phyloP scores from a whole-genome alignment of 768 basidiomycete species.

The Kwoniella sp. region DNA sequence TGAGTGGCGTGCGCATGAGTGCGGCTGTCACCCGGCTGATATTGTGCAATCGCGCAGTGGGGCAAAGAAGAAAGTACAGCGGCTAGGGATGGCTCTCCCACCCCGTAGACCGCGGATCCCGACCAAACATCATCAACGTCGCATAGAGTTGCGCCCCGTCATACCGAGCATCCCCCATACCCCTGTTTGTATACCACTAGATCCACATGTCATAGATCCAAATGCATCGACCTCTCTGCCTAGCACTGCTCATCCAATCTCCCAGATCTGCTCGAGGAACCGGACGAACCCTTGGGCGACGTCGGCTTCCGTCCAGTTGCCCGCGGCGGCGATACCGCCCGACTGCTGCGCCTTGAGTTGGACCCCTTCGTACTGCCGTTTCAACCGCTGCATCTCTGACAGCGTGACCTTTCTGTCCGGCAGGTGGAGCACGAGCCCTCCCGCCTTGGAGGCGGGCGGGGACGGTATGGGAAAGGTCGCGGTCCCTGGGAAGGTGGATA shows the following conservation, averaged over 20 bases:
- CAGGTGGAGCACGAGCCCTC: constrained; percentile 56
- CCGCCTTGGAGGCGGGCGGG: constrained; percentile 50
- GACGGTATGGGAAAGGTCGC: constrained; percentile 57
- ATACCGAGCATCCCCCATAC: constrained; percentile 2
- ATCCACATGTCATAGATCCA: neutral
- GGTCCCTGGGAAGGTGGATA: constrained; percentile 54
- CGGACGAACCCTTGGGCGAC: constrained; percentile 50
- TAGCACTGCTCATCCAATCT: no score
- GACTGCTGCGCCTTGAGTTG: constrained; percentile 68
- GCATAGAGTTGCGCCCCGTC: neutral
- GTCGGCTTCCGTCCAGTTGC: constrained; percentile 39
- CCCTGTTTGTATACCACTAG: neutral
- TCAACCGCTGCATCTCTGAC: constrained; percentile 79
- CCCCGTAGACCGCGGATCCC: no score
- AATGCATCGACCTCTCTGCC: neutral
- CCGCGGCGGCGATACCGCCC: constrained; percentile 40
- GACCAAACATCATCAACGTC: neutral
- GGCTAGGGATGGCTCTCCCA: no score
- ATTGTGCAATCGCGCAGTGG: neutral
- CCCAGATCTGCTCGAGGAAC: constrained; percentile 50
- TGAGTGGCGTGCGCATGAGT: neutral
- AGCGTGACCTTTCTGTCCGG: constrained; percentile 71
- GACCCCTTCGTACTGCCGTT: constrained; percentile 82
- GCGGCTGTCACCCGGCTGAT: neutral
- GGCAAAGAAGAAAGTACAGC: neutral